phyloP scores from a whole-genome alignment of 768 basidiomycete species.

The Omphalotus guepiniiformis region DNA sequence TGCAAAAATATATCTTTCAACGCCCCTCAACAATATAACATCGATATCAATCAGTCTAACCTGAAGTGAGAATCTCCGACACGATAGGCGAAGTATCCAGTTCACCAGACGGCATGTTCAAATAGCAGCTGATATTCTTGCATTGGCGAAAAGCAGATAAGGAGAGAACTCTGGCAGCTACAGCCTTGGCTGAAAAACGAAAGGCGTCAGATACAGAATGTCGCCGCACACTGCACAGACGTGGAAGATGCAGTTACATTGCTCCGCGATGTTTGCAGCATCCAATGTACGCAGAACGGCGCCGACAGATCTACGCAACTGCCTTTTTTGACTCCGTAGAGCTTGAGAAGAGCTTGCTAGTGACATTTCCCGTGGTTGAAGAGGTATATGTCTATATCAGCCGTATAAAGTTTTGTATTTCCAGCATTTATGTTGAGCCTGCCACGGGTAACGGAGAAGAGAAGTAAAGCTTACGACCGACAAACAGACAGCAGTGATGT shows the following conservation, averaged over 20 bases:
- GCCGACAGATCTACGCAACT: constrained; percentile 48
- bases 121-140: constrained; percentile 63
- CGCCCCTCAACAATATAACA: neutral
- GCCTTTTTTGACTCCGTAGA: constrained; percentile 48
- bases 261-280: constrained; percentile 42
- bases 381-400: too few species aligned
- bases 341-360: too few species aligned
- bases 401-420: too few species aligned
- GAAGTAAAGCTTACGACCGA: too few species aligned
- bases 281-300: constrained; percentile 42
- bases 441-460: too few species aligned
- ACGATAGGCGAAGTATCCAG: constrained; percentile 54
- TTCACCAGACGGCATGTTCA: constrained; percentile 77
- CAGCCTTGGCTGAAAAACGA: constrained; percentile 35
- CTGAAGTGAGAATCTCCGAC: constrained; percentile 45
- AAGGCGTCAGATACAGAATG: constrained; percentile 4
- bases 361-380: too few species aligned
- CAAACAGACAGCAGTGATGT: too few species aligned
- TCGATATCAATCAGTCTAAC: constrained; percentile 38
- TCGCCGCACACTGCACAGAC: neutral
- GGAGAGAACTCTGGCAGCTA: constrained; percentile 44
- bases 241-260: constrained; percentile 50
- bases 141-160: constrained; percentile 48
- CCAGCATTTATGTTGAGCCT: too few species aligned
- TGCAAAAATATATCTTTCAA: neutral